Conservation (phyloP, 495 filamentous ascomycete species). For the Talaromyces adpressus region DNA sequence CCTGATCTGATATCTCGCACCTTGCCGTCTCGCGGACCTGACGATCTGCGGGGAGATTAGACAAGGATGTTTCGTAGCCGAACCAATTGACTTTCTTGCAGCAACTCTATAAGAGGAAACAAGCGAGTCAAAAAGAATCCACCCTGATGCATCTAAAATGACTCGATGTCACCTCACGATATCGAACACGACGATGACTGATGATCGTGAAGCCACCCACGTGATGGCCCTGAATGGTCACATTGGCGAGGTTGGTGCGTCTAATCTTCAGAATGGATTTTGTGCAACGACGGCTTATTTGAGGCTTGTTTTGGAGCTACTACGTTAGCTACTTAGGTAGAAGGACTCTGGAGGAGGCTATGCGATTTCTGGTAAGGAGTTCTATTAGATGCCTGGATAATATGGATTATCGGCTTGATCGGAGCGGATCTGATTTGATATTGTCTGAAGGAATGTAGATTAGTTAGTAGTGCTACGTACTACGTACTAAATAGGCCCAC, state of each 20-base stretch:
- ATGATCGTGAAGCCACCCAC: not conserved
- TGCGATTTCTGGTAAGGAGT: not conserved
- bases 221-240: not conserved
- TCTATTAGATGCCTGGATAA: not conserved
- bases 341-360: not conserved
- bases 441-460: not conserved
- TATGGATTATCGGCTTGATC: not conserved
- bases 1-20: not conserved
- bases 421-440: not conserved
- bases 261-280: not conserved
- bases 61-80: not conserved
- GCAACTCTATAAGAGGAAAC: not conserved
- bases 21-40: not conserved
- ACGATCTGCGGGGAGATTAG: constrained; percentile 1
- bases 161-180: not conserved
- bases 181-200: not conserved
- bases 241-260: not conserved
- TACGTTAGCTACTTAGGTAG: not conserved
- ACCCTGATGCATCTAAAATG: not conserved
- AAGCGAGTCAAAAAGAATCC: not conserved
- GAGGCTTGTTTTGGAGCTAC: not conserved
- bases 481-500: not conserved
- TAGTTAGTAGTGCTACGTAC: not conserved
- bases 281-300: not conserved
- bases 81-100: not conserved